A percentile compares a stretch with the other conserved stretches of the same genome.
Conservation (phyloP, 352 stramenopile genomes). For the Pythium vanterpoolii region DNA sequence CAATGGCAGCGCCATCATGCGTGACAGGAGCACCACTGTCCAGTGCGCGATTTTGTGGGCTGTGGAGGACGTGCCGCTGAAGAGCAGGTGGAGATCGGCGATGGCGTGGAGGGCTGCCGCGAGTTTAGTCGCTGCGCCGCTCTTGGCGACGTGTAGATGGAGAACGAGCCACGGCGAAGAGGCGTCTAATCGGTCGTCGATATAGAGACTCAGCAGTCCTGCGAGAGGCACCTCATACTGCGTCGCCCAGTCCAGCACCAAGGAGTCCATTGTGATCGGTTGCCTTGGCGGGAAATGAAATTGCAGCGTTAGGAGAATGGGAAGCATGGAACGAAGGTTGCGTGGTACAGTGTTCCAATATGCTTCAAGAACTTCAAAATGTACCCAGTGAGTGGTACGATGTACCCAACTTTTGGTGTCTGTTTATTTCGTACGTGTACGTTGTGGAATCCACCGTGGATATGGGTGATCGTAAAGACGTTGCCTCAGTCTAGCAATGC, state of each 20-base stretch:
- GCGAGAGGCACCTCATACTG: neutral
- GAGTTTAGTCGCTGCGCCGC: neutral
- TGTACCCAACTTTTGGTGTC: too few species aligned
- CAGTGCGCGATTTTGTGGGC: neutral
- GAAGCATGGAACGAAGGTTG: too few species aligned
- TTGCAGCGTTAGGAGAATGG: too few species aligned
- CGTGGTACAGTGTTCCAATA: too few species aligned
- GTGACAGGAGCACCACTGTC: constrained; percentile 5
- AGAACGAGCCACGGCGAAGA: constrained; percentile 2
- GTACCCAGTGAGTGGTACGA: too few species aligned
- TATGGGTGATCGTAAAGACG: too few species aligned
- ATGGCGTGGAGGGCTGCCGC: neutral
- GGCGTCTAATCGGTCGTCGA: neutral
- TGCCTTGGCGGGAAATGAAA: too few species aligned
- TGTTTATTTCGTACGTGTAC: too few species aligned
- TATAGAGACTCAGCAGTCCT: neutral
- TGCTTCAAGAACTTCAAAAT: too few species aligned
- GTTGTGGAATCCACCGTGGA: too few species aligned
- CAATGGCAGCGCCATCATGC: constrained; percentile 9
- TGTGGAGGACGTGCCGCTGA: neutral
- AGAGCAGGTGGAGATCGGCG: neutral
- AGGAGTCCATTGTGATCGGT: too few species aligned
- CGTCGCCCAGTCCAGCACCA: neutral
- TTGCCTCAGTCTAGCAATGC: too few species aligned
- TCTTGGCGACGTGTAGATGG: neutral